Evolutionary conservation across 495 filamentous ascomycete genomes (phyloP).

Genomic region (Xylaria telfairii): DNA sequence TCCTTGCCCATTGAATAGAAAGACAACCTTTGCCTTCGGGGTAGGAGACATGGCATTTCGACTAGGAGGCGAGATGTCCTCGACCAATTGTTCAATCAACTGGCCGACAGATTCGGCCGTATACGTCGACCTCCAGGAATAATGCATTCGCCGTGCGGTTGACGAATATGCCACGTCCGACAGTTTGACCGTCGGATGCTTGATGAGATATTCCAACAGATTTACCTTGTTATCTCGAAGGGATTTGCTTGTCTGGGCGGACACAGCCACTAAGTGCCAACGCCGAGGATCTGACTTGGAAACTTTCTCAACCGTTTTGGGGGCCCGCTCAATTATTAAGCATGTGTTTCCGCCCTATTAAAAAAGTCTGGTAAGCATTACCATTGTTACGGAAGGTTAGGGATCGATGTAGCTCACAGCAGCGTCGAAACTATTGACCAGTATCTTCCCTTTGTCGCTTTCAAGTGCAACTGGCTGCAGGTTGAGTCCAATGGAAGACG

Average conservation of each 20-base stretch:
- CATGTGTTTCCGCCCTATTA: constrained; percentile 56
- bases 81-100: not conserved
- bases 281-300: not conserved
- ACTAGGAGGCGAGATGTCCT: constrained; percentile 17
- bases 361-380: constrained; percentile 47
- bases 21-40: constrained; percentile 48
- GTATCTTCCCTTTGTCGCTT: constrained; percentile 30
- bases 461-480: constrained; percentile 56
- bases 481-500: constrained; percentile 61
- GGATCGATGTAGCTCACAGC: constrained; percentile 37
- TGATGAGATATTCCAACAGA: constrained; percentile 48
- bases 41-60: not conserved
- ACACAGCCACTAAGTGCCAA: constrained; percentile 48
- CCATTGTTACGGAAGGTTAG: constrained; percentile 35
- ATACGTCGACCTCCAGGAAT: constrained; percentile 28
- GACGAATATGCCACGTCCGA: constrained; percentile 54
- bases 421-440: constrained; percentile 64
- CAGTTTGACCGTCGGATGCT: constrained; percentile 37
- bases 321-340: constrained; percentile 57
- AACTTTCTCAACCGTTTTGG: not conserved
- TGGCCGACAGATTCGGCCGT: not conserved
- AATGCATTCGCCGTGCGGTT: constrained; percentile 16
- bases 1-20: constrained; percentile 66
- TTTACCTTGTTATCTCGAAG: constrained; percentile 39
- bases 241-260: constrained; percentile 46